Base-by-base conservation (phyloP, 164 flowering plant genomes). In the Stephania cephalantha region DNA sequence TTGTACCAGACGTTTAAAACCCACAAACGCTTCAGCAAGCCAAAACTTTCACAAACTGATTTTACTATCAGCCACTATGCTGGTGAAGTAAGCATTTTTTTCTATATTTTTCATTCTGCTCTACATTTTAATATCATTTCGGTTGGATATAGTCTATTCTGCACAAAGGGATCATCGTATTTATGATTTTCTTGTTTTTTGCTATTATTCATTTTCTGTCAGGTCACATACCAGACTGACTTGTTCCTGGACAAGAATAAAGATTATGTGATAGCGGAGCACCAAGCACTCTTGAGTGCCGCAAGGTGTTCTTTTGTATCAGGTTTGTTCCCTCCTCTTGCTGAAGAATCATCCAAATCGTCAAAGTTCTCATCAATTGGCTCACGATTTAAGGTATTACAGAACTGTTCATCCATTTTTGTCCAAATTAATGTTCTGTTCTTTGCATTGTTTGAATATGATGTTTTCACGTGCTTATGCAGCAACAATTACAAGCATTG, bases 191-290 rank as follows among this genome's bases (percentile, higher is more conserved):
- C 66, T n/a, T 17, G 25, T 18, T 12, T 13, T 29, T 46, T 31
- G 7, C 13, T 73, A 45, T 30, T 22, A 69, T 77, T 73, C 46
- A 67, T 78, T 73, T 78, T 4, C 22, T n/a, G 79, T 73, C 85
- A 96, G 99, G 98, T 96, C 70, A 91, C 97, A 53, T 96, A 96
- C 78, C 97, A 91, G 82, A 96, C 99, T 5, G 99, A 96, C 22
- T 76, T 87, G 64, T 96, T 96, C 81, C 82, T 96, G 83, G 99
- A 96, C 83, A 96, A 96, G 88, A 96, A 96, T 89, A 96, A 96
- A 82, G 99, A 96, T 82, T 96, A 96, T 85, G 98, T 96, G 77
- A 87, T 96, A 86, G 96, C 94, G 55, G 99, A 96, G 84, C 99
- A 96, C 81, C 99, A 96, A 78, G 89, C 86, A 29, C 97, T 96